These are phyloP conservation scores for Orbilia brochopaga DNA, from an alignment of 2,329 filamentous ascomycete species.

Conservation along the genomic window DNA sequence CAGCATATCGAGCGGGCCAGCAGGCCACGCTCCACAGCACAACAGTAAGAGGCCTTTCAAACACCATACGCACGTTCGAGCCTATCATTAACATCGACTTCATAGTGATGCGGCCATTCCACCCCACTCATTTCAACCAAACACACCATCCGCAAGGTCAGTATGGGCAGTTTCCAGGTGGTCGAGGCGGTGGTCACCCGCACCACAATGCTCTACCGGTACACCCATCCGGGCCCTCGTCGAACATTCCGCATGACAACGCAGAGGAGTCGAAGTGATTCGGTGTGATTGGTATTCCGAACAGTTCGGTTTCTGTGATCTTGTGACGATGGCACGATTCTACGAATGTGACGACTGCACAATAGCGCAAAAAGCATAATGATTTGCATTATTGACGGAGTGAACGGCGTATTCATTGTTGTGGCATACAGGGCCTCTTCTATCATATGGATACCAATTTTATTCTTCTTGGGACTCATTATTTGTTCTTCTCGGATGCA, in stretches of 20 bases:
- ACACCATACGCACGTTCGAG: neutral
- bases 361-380: conserved; percentile 49
- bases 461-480: conserved; percentile 17
- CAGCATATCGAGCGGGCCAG: conserved; percentile 75
- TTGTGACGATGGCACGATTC: conserved; percentile 51
- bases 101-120: conserved; percentile 66
- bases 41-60: conserved; percentile 70
- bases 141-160: conserved; percentile 56
- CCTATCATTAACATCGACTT: conserved; percentile 66
- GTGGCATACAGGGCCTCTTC: conserved; percentile 35
- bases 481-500: conserved; percentile 6
- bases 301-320: conserved; percentile 52
- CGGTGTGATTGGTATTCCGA: conserved; percentile 55
- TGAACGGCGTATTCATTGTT: conserved; percentile 51
- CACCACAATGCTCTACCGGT: conserved; percentile 55
- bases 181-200: conserved; percentile 38
- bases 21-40: conserved; percentile 73
- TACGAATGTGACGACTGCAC: conserved; percentile 50
- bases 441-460: conserved; percentile 49
- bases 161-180: conserved; percentile 58
- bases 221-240: conserved; percentile 56
- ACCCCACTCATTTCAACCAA: conserved; percentile 63
- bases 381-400: conserved; percentile 50
- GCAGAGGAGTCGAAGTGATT: conserved; percentile 63
- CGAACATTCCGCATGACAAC: conserved; percentile 58